Evolutionary conservation across 352 stramenopile species (phyloP).

Genomic region (Globisporangium lucens): DNA sequence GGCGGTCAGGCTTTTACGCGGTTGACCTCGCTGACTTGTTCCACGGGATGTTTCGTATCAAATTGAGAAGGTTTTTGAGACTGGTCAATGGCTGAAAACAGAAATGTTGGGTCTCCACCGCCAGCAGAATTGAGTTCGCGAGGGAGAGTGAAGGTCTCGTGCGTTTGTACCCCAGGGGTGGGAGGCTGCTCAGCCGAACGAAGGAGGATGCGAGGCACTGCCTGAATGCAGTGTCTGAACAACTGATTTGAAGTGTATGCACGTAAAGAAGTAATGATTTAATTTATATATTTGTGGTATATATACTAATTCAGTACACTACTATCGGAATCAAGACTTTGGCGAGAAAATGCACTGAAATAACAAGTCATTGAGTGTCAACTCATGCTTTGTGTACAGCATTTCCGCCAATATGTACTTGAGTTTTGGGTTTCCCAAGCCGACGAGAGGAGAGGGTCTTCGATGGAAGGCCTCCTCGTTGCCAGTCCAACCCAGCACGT

Average conservation of each 20-base stretch:
- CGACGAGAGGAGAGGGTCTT: background rate
- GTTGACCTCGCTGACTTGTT: background rate
- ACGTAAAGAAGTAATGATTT: no score
- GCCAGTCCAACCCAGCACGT: background rate
- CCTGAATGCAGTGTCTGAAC: background rate
- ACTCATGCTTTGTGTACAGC: background rate
- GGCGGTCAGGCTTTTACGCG: background rate
- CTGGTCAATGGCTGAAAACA: background rate
- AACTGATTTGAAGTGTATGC: background rate
- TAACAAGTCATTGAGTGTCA: no score
- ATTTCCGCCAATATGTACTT: background rate
- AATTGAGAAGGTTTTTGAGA: background rate
- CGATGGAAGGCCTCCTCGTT: background rate
- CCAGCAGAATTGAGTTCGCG: background rate
- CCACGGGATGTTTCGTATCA: background rate
- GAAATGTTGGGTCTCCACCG: background rate
- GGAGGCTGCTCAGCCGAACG: background rate
- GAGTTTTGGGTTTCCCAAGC: background rate
- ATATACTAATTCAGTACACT: no score
- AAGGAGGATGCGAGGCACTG: background rate
- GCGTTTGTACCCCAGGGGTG: background rate
- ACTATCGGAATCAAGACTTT: no score
- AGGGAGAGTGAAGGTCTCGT: background rate
- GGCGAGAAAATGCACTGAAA: no score
- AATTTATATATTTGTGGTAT: no score